phyloP scores from a whole-genome alignment of 2,329 filamentous ascomycete genomes.

The Ophiocordyceps sinensis region DNA sequence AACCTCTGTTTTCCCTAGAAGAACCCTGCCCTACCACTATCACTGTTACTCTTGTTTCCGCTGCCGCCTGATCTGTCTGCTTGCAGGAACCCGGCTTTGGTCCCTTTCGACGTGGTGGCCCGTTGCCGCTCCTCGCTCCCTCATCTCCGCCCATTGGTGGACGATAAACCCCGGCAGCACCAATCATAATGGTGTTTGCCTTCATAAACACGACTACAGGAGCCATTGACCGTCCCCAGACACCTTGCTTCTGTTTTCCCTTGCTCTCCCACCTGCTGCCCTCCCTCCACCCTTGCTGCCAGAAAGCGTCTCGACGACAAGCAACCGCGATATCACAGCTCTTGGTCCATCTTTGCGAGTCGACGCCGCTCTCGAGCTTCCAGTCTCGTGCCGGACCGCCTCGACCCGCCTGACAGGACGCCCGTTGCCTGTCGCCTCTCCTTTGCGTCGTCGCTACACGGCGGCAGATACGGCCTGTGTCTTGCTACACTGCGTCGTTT shows the following conservation, averaged over 20 bases:
- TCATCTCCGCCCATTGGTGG: conserved; percentile 21
- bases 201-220: conserved; percentile 14
- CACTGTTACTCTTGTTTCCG: conserved; percentile 2
- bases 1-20: not conserved
- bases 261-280: conserved; percentile 1
- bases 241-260: conserved; percentile 7
- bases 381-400: not conserved
- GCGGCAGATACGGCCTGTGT: not conserved
- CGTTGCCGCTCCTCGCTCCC: conserved; percentile 18
- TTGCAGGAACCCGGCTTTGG: conserved; percentile 1
- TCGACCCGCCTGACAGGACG: not conserved
- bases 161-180: conserved; percentile 13
- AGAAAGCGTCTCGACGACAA: not conserved
- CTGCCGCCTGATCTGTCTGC: not conserved
- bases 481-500: conserved; percentile 7
- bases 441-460: not conserved
- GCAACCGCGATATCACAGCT: not conserved
- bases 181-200: conserved; percentile 18
- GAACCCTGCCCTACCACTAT: not conserved
- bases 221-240: conserved; percentile 14
- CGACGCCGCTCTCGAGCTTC: not conserved
- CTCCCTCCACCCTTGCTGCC: not conserved
- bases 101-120: conserved; percentile 9
- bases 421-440: not conserved
- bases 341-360: not conserved